These are phyloP conservation scores for Cubamyces lactineus DNA, from an alignment of 768 basidiomycete species.

Conservation along the genomic window DNA sequence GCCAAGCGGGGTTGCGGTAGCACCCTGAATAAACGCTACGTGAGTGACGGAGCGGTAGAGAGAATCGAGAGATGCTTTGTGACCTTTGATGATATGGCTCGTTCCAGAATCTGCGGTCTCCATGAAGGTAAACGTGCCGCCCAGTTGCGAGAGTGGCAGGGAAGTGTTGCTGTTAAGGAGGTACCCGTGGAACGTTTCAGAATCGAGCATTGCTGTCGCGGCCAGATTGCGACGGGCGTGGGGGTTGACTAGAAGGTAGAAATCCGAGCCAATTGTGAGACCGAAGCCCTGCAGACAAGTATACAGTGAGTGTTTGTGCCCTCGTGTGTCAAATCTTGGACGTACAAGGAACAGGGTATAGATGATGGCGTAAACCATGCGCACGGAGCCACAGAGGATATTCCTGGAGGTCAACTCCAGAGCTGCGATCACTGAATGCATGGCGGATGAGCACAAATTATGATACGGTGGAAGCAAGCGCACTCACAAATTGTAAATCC, in stretches of 20 bases:
- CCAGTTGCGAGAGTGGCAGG: conserved; percentile 26
- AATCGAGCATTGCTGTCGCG: conserved; percentile 34
- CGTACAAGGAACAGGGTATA: conserved; percentile 80
- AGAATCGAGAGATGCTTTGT: background rate
- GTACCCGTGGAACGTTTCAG: conserved; percentile 50
- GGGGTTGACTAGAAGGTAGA: conserved; percentile 73
- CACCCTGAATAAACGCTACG: conserved; percentile 53
- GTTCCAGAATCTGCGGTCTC: conserved; percentile 20
- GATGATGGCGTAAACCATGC: conserved; percentile 85
- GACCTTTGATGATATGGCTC: conserved; percentile 36
- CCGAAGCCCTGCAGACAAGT: conserved; percentile 69
- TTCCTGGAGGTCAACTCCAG: conserved; percentile 82
- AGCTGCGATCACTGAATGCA: conserved; percentile 65
- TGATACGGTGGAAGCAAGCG: no score
- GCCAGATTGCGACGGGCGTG: conserved; percentile 47
- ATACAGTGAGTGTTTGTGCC: background rate
- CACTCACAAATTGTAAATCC: conserved; percentile 80
- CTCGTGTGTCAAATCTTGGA: background rate
- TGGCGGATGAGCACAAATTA: background rate
- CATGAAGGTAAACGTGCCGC: conserved; percentile 35
- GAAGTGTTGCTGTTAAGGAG: conserved; percentile 41
- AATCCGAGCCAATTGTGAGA: conserved; percentile 80
- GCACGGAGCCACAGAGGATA: conserved; percentile 78
- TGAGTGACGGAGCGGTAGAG: background rate
- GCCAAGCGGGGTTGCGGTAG: conserved; percentile 71